A percentile compares a stretch with the other conserved stretches of the same genome.
phyloP scores from a whole-genome alignment of 2,329 filamentous ascomycete genomes.

The Aspergillus sp. region DNA sequence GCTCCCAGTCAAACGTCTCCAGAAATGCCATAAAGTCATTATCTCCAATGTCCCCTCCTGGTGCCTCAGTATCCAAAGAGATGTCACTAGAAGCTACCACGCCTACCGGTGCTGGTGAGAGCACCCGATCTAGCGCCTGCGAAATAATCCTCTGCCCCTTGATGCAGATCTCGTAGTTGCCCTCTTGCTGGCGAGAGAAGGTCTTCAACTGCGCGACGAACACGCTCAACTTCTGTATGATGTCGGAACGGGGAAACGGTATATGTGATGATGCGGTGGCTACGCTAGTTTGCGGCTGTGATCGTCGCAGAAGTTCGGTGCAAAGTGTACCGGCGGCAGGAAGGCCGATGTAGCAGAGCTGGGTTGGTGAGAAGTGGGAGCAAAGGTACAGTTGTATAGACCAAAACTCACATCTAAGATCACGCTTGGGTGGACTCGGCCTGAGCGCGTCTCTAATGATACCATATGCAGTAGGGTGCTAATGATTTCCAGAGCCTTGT shows the following conservation, averaged over 20 bases:
- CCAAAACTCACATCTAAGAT: constrained; percentile 8
- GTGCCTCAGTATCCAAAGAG: not conserved
- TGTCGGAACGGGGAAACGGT: constrained; percentile 21
- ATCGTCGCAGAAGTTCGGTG: constrained; percentile 25
- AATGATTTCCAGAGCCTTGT: constrained; percentile 7
- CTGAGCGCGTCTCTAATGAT: constrained; percentile 2
- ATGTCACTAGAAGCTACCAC: not conserved
- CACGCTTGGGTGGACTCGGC: not conserved
- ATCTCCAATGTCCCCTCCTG: not conserved
- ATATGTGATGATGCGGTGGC: not conserved
- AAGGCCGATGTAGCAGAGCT: constrained; percentile 26
- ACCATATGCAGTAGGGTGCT: constrained; percentile 3
- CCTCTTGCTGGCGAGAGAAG: constrained; percentile 12
- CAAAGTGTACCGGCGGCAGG: constrained; percentile 25
- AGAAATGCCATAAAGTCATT: constrained; percentile 19
- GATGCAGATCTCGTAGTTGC: constrained; percentile 14
- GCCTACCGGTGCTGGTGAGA: constrained; percentile 4
- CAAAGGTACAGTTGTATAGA: no score
- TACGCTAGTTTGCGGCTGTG: constrained; percentile 4
- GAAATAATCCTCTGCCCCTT: constrained; percentile 18
- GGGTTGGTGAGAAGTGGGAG: not conserved
- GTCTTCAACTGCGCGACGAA: constrained; percentile 20
- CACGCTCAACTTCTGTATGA: constrained; percentile 27
- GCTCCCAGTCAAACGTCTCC: constrained; percentile 22
- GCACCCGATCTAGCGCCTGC: constrained; percentile 18